Percentiles rank a stretch among this genome's conserved stretches.
Evolutionary conservation across 1,284 basidiomycete genomes (phyloP).

Genomic region (Entoloma clypeatum): DNA sequence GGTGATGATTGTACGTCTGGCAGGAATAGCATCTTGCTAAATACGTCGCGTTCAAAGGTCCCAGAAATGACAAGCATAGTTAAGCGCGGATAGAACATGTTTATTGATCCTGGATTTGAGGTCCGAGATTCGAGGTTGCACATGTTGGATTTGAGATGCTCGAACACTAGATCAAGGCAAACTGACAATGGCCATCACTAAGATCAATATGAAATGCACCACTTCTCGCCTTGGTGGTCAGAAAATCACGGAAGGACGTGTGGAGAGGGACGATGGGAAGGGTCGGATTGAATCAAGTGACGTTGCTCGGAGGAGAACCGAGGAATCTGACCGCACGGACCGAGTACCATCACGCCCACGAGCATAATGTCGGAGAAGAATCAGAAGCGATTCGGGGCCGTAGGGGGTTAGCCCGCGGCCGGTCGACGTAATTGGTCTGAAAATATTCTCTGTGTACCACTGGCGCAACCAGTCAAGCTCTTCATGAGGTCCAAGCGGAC

Average conservation of each 20-base stretch:
- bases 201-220: conserved; percentile 11
- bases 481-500: background rate
- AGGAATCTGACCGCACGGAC: conserved; percentile 10
- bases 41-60: background rate
- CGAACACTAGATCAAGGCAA: conserved; percentile 20
- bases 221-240: conserved; percentile 11
- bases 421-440: background rate
- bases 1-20: too few relatives aligned
- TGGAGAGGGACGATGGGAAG: conserved; percentile 15
- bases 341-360: conserved; percentile 1
- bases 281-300: conserved; percentile 4
- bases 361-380: conserved; percentile 1
- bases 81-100: conserved; percentile 19
- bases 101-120: conserved; percentile 15
- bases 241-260: conserved; percentile 20
- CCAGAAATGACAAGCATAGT: conserved; percentile 26
- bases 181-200: conserved; percentile 3
- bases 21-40: too few relatives aligned
- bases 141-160: conserved; percentile 29
- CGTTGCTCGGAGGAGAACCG: conserved; percentile 15
- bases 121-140: conserved; percentile 24
- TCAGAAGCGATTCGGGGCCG: conserved; percentile 15
- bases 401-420: conserved; percentile 18
- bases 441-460: conserved; percentile 12
- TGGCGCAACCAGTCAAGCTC: background rate